Evolutionary conservation across 2,329 filamentous ascomycete genomes (phyloP).

Genomic region (Ilyonectria destructans): DNA sequence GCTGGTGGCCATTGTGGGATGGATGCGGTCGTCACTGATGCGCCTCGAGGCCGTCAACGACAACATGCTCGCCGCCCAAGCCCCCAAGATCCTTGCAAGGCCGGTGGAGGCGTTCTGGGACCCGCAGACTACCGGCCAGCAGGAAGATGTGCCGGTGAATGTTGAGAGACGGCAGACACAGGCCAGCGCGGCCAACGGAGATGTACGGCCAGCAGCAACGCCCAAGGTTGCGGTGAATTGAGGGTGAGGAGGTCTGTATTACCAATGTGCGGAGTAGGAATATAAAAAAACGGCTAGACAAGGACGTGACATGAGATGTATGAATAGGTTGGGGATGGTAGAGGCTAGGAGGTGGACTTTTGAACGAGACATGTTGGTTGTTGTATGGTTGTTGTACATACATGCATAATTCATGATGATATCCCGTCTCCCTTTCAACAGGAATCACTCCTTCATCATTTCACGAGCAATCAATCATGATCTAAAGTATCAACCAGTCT

Average conservation of each 20-base stretch:
- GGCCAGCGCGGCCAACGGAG: slow-evolving; percentile 30
- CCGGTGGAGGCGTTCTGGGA: slow-evolving; percentile 62
- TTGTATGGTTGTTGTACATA: slow-evolving; percentile 39
- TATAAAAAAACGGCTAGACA: slow-evolving; percentile 28
- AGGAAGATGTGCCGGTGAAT: slow-evolving; percentile 42
- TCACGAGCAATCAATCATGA: slow-evolving; percentile 37
- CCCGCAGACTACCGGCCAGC: slow-evolving; percentile 56
- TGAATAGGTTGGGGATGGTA: slow-evolving; percentile 38
- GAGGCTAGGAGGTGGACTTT: slow-evolving; percentile 8
- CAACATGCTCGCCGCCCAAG: slow-evolving; percentile 54
- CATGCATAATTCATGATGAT: slow-evolving; percentile 40
- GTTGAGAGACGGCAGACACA: slow-evolving; percentile 38
- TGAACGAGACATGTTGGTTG: slow-evolving; percentile 30
- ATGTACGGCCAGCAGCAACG: slow-evolving; percentile 27
- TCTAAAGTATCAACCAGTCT: slow-evolving; percentile 49
- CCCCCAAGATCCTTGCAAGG: slow-evolving; percentile 54
- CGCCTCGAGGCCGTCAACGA: slow-evolving; percentile 68
- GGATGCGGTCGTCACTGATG: slow-evolving; percentile 67
- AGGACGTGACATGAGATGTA: slow-evolving; percentile 38
- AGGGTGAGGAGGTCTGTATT: slow-evolving; percentile 40
- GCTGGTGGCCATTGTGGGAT: slow-evolving; percentile 70
- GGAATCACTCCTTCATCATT: background rate
- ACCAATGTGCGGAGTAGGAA: slow-evolving; percentile 40
- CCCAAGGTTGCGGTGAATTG: slow-evolving; percentile 45
- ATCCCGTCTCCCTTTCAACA: slow-evolving; percentile 34